These are phyloP conservation scores for Calonectria pteridis DNA, from an alignment of 2,329 filamentous ascomycete species.

Conservation along the genomic window DNA sequence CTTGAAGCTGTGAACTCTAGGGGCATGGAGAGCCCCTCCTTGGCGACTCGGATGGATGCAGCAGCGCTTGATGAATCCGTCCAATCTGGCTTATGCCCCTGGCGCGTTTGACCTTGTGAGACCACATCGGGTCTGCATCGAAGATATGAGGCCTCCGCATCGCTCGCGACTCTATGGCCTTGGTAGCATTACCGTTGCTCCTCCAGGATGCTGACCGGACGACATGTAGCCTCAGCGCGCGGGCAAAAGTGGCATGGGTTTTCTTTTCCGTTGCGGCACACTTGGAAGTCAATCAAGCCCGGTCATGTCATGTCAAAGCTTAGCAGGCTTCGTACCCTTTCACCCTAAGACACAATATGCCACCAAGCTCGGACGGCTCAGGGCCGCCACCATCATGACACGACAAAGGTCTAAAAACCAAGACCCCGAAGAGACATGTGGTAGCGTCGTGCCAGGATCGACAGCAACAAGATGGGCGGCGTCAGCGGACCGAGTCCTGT, in stretches of 20 bases:
- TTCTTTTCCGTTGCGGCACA: not conserved
- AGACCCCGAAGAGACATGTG: conserved; percentile 14
- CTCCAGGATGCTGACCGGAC: not conserved
- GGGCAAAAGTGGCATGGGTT: not conserved
- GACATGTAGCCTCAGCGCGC: not conserved
- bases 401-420: not conserved
- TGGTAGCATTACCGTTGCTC: conserved; percentile 6
- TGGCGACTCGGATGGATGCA: not conserved
- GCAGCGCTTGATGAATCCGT: not conserved
- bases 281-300: not conserved
- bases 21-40: not conserved
- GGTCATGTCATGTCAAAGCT: not conserved
- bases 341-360: not conserved
- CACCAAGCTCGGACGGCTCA: not conserved
- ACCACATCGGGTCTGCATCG: not conserved
- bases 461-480: not conserved
- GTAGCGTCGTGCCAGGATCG: not conserved
- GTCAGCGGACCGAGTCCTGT: not conserved
- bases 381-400: conserved; percentile 2
- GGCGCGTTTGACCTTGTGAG: conserved; percentile 4
- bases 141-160: not conserved
- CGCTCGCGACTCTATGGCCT: not conserved
- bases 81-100: conserved; percentile 13
- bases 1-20: conserved; percentile 10
- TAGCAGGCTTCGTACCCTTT: not conserved